phyloP scores from a whole-genome alignment of 192 early-diverging fungal species.

The Phlyctochytrium arcticum region DNA sequence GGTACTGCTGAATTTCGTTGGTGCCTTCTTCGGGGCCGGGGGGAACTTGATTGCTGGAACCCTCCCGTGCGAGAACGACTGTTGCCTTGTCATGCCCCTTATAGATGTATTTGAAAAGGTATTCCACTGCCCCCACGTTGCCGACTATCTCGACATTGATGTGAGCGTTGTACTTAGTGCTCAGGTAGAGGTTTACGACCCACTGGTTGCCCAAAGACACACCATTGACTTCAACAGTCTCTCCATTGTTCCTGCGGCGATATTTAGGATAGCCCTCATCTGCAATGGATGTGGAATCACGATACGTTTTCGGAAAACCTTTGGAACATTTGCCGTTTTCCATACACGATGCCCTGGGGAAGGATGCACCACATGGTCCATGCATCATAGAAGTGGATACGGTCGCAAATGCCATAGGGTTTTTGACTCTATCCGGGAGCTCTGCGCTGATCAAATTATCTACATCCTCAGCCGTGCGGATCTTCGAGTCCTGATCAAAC shows the following conservation, averaged over 20 bases:
- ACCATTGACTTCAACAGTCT: too few relatives aligned
- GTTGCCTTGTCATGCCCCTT: constrained; percentile 1
- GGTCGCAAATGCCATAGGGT: background rate
- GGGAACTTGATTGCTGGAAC: too few relatives aligned
- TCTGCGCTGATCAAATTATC: background rate
- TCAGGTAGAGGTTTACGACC: background rate
- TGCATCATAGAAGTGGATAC: background rate
- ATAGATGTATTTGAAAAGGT: background rate
- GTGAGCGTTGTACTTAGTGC: background rate
- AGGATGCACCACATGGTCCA: background rate
- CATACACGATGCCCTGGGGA: background rate
- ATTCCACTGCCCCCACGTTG: background rate
- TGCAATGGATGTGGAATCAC: too few relatives aligned
- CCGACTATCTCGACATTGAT: too few relatives aligned
- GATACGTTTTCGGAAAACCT: too few relatives aligned
- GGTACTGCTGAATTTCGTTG: too few relatives aligned
- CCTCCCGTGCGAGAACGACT: too few relatives aligned
- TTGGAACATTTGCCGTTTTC: too few relatives aligned
- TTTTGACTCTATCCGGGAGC: background rate
- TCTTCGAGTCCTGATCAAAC: background rate
- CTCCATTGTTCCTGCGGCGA: too few relatives aligned
- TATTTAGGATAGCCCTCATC: too few relatives aligned
- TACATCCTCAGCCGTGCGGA: background rate
- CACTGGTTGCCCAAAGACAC: too few relatives aligned
- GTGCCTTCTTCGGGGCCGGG: too few relatives aligned